Conservation (phyloP, 306 rosid genomes). For the Abrus pulchellus region DNA sequence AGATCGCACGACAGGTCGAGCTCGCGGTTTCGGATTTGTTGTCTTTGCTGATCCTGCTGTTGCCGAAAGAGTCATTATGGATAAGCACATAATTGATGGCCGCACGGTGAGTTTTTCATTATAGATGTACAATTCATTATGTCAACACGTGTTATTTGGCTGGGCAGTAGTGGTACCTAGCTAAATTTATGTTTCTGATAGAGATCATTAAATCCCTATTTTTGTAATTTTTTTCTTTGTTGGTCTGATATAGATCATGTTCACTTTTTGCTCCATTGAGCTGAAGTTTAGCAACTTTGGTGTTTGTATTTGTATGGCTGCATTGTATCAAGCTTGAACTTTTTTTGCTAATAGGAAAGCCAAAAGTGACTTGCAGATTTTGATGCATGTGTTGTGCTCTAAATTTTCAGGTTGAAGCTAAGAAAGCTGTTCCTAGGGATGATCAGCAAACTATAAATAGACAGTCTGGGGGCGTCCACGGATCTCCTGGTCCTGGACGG, state of each 20-base stretch:
- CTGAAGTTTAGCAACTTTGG: constrained; percentile 1
- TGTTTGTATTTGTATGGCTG: constrained; percentile 42
- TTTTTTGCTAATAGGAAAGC: constrained; percentile 28
- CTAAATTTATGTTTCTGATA: constrained; percentile 5
- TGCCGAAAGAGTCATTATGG: constrained; percentile 89
- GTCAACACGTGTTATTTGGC: constrained; percentile 33
- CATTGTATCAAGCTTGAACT: constrained; percentile 46
- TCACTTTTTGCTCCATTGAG: constrained; percentile 12
- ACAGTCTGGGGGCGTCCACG: constrained; percentile 59
- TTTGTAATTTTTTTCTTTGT: background rate
- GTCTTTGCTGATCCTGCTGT: constrained; percentile 88
- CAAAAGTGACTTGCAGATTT: constrained; percentile 42
- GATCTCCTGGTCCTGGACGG: constrained; percentile 84
- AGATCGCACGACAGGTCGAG: constrained; percentile 95
- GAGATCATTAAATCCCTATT: constrained; percentile 34
- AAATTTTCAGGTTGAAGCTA: constrained; percentile 90
- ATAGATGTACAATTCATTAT: constrained; percentile 31
- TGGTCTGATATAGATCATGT: constrained; percentile 28
- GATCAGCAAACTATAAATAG: constrained; percentile 75
- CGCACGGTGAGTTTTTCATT: constrained; percentile 78
- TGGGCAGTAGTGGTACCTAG: constrained; percentile 1
- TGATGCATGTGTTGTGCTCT: constrained; percentile 44
- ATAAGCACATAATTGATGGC: constrained; percentile 90
- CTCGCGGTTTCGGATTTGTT: constrained; percentile 93
- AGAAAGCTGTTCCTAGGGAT: constrained; percentile 97